Conservation (phyloP, 2,329 filamentous ascomycete genomes). For the Penicillium hordei region DNA sequence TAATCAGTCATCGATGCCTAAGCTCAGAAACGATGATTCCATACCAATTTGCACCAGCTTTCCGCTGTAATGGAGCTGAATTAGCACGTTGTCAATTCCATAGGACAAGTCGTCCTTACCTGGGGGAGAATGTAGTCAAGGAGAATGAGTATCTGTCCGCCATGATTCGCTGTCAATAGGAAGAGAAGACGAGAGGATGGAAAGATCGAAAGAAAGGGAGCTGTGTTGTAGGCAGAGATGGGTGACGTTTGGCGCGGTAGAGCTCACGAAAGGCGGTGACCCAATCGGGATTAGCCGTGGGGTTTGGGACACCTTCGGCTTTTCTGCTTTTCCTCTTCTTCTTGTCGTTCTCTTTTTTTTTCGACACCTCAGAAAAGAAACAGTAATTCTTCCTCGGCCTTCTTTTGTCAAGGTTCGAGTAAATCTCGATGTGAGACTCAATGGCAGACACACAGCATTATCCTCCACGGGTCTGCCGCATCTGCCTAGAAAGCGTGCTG, state of each 20-base stretch:
- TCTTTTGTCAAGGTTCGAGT: not conserved
- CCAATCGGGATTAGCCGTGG: constrained; percentile 16
- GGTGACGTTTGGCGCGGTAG: constrained; percentile 35
- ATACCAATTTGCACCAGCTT: constrained; percentile 98
- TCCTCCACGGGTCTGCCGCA: constrained; percentile 75
- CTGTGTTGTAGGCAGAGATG: constrained; percentile 27
- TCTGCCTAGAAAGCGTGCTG: constrained; percentile 74
- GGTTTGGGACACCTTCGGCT: constrained; percentile 6
- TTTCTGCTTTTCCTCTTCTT: constrained; percentile 19
- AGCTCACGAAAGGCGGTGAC: constrained; percentile 25
- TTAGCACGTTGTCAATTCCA: constrained; percentile 44
- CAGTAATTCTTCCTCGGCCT: constrained; percentile 10
- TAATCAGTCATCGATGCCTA: constrained; percentile 17
- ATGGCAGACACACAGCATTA: constrained; percentile 53
- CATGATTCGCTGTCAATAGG: constrained; percentile 56
- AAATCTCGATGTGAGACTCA: constrained; percentile 9
- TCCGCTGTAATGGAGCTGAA: constrained; percentile 61
- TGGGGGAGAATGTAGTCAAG: constrained; percentile 98
- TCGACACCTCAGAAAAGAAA: constrained; percentile 19
- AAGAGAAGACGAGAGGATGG: constrained; percentile 17
- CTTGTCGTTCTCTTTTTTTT: not conserved
- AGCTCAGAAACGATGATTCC: constrained; percentile 3
- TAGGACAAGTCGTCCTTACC: constrained; percentile 50
- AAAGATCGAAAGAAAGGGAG: constrained; percentile 19
- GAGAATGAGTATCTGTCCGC: constrained; percentile 99